Evolutionary conservation across 1,284 basidiomycete genomes (phyloP).

Genomic region (Marasmius sp.): DNA sequence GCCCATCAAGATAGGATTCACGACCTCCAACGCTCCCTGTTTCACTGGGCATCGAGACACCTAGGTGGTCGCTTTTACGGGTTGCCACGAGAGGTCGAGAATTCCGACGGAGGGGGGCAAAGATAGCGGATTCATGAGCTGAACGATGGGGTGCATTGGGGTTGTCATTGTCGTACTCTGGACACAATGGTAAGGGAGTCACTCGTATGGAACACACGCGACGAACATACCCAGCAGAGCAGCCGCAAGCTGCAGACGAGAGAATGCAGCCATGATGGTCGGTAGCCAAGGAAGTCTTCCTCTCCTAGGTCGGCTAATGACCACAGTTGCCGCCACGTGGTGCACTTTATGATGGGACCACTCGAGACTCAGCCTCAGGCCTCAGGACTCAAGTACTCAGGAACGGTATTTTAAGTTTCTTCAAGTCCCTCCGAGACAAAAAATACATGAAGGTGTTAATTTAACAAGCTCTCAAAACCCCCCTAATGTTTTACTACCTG

Average conservation of each 20-base stretch:
- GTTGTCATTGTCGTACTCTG: conserved; percentile 85
- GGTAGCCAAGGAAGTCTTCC: background rate
- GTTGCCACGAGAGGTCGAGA: conserved; percentile 37
- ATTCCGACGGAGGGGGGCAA: conserved; percentile 66
- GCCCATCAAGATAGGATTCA: conserved; percentile 45
- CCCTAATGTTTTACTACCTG: too few relatives aligned
- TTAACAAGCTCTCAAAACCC: too few relatives aligned
- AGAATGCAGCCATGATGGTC: conserved; percentile 51
- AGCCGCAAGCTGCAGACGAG: conserved; percentile 77
- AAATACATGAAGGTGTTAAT: too few relatives aligned
- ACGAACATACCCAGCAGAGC: conserved; percentile 64
- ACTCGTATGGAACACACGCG: conserved; percentile 2
- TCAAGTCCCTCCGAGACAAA: too few relatives aligned
- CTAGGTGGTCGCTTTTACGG: conserved; percentile 66
- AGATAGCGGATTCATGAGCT: conserved; percentile 81
- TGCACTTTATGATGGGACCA: background rate
- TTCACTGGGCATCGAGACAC: conserved; percentile 64
- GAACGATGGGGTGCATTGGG: conserved; percentile 58
- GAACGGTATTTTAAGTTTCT: too few relatives aligned
- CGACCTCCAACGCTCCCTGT: conserved; percentile 42
- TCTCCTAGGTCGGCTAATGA: background rate
- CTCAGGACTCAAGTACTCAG: too few relatives aligned
- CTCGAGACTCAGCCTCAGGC: too few relatives aligned
- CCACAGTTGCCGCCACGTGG: background rate
- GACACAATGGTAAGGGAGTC: background rate